phyloP scores from a whole-genome alignment of 2,329 filamentous ascomycete genomes.

The Aspergillus niger region DNA sequence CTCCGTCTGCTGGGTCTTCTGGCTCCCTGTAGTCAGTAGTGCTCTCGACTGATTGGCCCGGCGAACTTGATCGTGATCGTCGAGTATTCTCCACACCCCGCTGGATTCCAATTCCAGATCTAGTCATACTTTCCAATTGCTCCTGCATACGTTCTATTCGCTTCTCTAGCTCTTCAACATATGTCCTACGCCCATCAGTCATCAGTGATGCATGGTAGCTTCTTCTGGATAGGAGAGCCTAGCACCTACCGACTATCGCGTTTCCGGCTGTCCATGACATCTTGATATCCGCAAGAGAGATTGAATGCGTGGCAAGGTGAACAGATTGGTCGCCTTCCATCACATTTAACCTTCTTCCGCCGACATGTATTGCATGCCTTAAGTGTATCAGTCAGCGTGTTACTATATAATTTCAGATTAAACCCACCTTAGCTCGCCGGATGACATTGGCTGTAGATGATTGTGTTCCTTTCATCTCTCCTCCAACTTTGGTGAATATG shows the following conservation, averaged over 20 bases:
- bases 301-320: constrained; percentile 14
- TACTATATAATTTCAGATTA: background rate
- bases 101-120: background rate
- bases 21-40: background rate
- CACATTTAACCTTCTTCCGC: constrained; percentile 16
- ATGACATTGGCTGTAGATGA: background rate
- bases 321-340: constrained; percentile 14
- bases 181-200: constrained; percentile 1
- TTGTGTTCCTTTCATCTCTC: background rate
- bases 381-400: background rate
- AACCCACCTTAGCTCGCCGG: background rate
- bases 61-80: background rate
- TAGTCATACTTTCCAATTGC: constrained; percentile 9
- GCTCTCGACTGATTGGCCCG: background rate
- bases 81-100: background rate
- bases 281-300: constrained; percentile 11
- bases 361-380: constrained; percentile 18
- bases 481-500: background rate
- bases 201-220: background rate
- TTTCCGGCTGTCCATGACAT: background rate
- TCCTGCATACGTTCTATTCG: constrained; percentile 13
- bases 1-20: too few species aligned
- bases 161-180: constrained; percentile 14
- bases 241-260: constrained; percentile 4
- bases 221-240: background rate